Base-by-base conservation (phyloP, 441 rosid species). In the Capsella rubella region DNA sequence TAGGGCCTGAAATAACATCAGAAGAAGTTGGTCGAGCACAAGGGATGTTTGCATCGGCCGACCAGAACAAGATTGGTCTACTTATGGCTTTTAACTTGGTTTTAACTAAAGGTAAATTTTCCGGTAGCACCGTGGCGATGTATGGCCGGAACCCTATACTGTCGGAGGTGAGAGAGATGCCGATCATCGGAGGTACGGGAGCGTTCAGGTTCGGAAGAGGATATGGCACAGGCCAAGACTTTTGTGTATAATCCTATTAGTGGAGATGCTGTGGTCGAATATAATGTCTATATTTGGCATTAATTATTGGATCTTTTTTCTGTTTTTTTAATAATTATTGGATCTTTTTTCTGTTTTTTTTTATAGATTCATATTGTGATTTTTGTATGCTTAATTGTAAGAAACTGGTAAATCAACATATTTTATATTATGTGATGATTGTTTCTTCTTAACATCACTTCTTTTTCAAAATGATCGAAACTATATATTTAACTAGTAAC, bases 131-230 rank as follows among this genome's bases (percentile, higher is more conserved):
- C 1, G 52, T 87, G 2, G 81, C 83, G 3, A 76, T 89, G 27
- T 57, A 82, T 6, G 90, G 86, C 16, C 80, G 86, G 76, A 83
- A 87, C 59, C 76, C 79, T n/a, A 32, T 86, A 6, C 56, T 75
- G 82, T 70, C 42, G 3, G 67, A 67, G 46, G 70, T 75, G 13
- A 79, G 92, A 50, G 95, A 87, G 78, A 85, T 89, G 86, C 82
- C 89, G 1, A 51, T 87, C 0, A 84, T 85, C 0, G 88, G 88
- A 4, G 90, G 92, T 4, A 84, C 86, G 0, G 87, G 86, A 34
- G 50, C 77, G 37, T 89, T 87, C 57, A 69, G 89, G 58, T 81
- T 87, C 2, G 82, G 83, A 47, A 69, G 78, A 29, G 86, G 87
- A 21, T 84, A 82, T 74, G 84, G 84, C 86, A 72, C 59, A 84